Percentiles rank a stretch among this genome's conserved stretches.
Evolutionary conservation across 2,329 filamentous ascomycete species (phyloP).

Genomic region (Epichloe typhina): DNA sequence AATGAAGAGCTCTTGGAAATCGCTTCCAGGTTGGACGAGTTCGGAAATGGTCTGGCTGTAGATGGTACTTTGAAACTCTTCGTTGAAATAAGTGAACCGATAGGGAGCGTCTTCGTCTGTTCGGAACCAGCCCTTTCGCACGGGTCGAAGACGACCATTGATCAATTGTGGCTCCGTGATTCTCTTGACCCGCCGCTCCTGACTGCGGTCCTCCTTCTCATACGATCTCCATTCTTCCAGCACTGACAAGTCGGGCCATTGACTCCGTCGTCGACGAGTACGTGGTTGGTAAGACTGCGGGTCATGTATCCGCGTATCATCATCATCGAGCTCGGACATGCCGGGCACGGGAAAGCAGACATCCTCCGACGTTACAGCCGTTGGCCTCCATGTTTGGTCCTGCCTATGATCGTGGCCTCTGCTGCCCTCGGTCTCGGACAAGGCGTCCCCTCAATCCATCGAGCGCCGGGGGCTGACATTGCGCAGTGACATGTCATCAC

Average conservation of each 20-base stretch:
- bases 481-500: constrained; percentile 43
- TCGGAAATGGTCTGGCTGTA: constrained; percentile 94
- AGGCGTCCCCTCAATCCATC: constrained; percentile 18
- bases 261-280: constrained; percentile 47
- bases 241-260: constrained; percentile 76
- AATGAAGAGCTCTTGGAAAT: constrained; percentile 79
- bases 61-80: constrained; percentile 89
- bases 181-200: constrained; percentile 74
- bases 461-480: constrained; percentile 16
- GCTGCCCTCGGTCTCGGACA: constrained; percentile 16
- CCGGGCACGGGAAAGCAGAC: constrained; percentile 73
- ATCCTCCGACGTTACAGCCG: constrained; percentile 62
- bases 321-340: constrained; percentile 68
- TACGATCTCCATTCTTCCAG: constrained; percentile 82
- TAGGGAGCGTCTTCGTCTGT: constrained; percentile 85
- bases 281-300: constrained; percentile 20
- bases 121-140: constrained; percentile 69
- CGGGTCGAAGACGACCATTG: constrained; percentile 73
- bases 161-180: constrained; percentile 90
- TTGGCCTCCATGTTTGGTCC: constrained; percentile 31
- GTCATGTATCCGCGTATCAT: constrained; percentile 46
- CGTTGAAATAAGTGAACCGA: constrained; percentile 97
- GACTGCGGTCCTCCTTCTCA: constrained; percentile 73
- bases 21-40: constrained; percentile 70
- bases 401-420: constrained; percentile 16